These are phyloP conservation scores for Dalechampia spathulata DNA, from an alignment of 441 rosid genomes.

Conservation along the genomic window DNA sequence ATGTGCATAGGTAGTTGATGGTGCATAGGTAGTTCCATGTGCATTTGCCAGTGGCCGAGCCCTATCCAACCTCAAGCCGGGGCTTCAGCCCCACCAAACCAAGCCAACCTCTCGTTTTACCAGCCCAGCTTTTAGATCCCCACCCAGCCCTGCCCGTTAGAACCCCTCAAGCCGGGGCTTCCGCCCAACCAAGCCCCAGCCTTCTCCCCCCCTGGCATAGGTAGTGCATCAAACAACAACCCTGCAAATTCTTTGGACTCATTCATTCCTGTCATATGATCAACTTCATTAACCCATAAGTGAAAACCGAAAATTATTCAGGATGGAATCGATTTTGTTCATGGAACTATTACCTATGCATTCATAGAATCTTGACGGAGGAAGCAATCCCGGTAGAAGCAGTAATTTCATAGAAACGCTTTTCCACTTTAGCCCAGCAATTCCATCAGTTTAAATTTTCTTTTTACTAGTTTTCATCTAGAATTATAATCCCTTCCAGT, in stretches of 20 bases:
- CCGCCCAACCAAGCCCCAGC: too few species aligned
- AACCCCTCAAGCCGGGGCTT: too few species aligned
- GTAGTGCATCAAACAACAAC: conserved; percentile 67
- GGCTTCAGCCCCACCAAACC: too few species aligned
- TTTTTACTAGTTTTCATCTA: too few species aligned
- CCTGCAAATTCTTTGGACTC: conserved; percentile 88
- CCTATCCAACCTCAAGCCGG: too few species aligned
- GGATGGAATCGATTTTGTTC: background rate
- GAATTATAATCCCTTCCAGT: too few species aligned
- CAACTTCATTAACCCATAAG: background rate
- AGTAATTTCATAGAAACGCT: conserved; percentile 63
- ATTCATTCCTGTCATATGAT: conserved; percentile 57
- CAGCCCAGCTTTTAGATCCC: too few species aligned
- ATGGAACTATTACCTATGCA: conserved; percentile 60
- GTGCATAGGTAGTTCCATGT: too few species aligned
- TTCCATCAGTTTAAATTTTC: conserved; percentile 48
- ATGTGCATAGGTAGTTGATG: too few species aligned
- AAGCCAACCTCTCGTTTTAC: too few species aligned
- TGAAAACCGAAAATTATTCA: conserved; percentile 3
- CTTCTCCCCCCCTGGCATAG: conserved; percentile 49
- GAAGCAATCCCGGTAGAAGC: conserved; percentile 48
- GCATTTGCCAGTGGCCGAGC: too few species aligned
- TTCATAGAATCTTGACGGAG: conserved; percentile 60
- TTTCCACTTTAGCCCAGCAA: conserved; percentile 63
- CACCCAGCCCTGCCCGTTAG: too few species aligned